Evolutionary conservation across 1,284 basidiomycete genomes (phyloP).

Genomic region (Cerioporus squamosus): DNA sequence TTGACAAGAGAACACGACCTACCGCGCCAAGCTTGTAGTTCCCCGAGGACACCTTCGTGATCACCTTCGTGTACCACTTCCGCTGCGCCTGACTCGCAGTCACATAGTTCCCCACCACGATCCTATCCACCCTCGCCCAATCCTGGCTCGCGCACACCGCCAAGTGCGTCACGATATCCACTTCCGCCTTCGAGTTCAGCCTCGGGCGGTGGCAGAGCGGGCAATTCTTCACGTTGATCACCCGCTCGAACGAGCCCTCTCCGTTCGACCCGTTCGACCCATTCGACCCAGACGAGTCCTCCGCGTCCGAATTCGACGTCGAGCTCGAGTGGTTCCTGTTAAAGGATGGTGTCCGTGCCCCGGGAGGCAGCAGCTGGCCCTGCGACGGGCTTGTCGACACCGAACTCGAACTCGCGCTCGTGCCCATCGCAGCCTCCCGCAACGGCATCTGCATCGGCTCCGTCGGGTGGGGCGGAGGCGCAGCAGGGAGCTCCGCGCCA

Average conservation of each 20-base stretch:
- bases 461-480: constrained; percentile 38
- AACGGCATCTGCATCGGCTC: constrained; percentile 53
- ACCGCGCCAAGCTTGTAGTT: constrained; percentile 91
- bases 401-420: too few species aligned
- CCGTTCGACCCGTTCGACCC: constrained; percentile 30
- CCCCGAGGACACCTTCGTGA: constrained; percentile 84
- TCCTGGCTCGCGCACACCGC: constrained; percentile 94
- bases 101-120: constrained; percentile 95
- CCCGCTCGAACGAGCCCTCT: constrained; percentile 72
- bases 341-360: constrained; percentile 13
- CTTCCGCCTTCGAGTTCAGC: constrained; percentile 84
- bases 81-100: constrained; percentile 95
- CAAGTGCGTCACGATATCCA: constrained; percentile 92
- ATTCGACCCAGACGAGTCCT: constrained; percentile 39
- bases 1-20: constrained; percentile 34
- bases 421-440: constrained; percentile 22
- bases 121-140: constrained; percentile 87
- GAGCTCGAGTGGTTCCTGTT: constrained; percentile 38
- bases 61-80: constrained; percentile 94
- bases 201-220: constrained; percentile 92
- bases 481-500: constrained; percentile 18
- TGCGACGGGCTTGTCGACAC: too few species aligned
- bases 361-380: neutral
- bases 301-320: constrained; percentile 50
- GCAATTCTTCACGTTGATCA: constrained; percentile 95